Base-by-base conservation (phyloP, 2,329 filamentous ascomycete species). In the Fusarium nygamai region DNA sequence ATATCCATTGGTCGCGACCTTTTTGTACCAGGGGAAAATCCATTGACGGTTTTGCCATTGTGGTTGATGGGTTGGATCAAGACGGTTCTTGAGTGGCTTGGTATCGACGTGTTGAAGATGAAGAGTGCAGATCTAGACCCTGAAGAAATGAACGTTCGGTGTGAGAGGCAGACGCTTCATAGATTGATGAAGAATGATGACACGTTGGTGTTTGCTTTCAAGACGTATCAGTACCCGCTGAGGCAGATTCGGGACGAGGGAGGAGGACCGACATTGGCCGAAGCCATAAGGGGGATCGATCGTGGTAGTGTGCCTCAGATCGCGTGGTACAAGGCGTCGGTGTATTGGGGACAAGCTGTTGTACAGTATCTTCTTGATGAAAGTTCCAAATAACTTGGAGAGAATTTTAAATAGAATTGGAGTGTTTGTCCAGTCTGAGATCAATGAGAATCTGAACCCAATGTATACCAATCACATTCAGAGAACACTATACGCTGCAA, bases 401-500 rank as follows among this genome's bases (percentile, higher is more conserved):
- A 16, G 4, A 22, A 7, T 12, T 19, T 14, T 29, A 29, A 5
- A 13, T 29, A 6, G 10, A 13, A n/a, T 14, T 29, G 14, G 8
- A n/a, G 19, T 0, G 0, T 3, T 13, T 9, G 7, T 13, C 13
- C 1, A 39, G 19, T n/a, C 3, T 5, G 14, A 39, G 20, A 2
- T 41, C 19, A 29, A 29, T 19, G 5, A 39, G 2, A 20, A 38
- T 22, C 10, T 9, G 4, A 19, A 19, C 2, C 10, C 7, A 4
- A 6, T 5, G 10, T 8, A 7, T 16, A 12, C 6, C 5, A 29
- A 3, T n/a, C 14, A 8, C 8, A 4, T 29, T n/a, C 5, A 27
- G 27, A 38, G 3, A 19, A 9, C 8, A 19, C 14, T 17, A 2
- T 54, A 7, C 6, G 7, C 33, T 38, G 3, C 3, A 29, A 6